Evolutionary conservation across 352 stramenopile species (phyloP).

Genomic region (Globisporangium iwayamae): DNA sequence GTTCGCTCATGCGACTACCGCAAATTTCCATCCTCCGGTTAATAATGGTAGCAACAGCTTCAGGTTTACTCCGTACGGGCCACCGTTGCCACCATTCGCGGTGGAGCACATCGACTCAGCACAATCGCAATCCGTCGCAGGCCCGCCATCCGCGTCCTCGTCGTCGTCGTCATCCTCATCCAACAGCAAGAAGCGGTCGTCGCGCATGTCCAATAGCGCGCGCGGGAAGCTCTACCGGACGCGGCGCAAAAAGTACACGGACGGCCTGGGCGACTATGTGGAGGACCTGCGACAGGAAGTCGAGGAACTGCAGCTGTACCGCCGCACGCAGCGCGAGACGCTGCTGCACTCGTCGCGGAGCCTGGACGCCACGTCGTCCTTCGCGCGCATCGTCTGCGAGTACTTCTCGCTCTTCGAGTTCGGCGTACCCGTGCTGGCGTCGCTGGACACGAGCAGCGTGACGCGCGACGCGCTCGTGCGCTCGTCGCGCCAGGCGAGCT

Average conservation of each 20-base stretch:
- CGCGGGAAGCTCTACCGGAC: slow-evolving; percentile 60
- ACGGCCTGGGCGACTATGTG: slow-evolving; percentile 39
- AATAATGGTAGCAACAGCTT: too few species aligned
- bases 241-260: slow-evolving; percentile 45
- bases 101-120: background rate
- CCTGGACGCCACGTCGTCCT: slow-evolving; percentile 16
- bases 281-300: slow-evolving; percentile 46
- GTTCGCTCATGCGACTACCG: background rate
- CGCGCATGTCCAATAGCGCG: slow-evolving; percentile 55
- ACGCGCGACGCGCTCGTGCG: slow-evolving; percentile 19
- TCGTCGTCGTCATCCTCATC: background rate
- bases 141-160: background rate
- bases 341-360: slow-evolving; percentile 16
- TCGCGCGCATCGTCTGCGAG: slow-evolving; percentile 45
- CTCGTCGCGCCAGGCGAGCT: slow-evolving; percentile 27
- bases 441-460: slow-evolving; percentile 19
- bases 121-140: background rate
- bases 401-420: slow-evolving; percentile 67
- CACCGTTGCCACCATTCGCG: too few species aligned
- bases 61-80: background rate
- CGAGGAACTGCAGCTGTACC: slow-evolving; percentile 30
- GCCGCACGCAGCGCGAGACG: slow-evolving; percentile 19
- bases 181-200: slow-evolving; percentile 19
- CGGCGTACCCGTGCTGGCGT: slow-evolving; percentile 35
- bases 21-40: background rate